Conservation (phyloP, 108 stramenopile genomes). For the Parietichytrium sp. region DNA sequence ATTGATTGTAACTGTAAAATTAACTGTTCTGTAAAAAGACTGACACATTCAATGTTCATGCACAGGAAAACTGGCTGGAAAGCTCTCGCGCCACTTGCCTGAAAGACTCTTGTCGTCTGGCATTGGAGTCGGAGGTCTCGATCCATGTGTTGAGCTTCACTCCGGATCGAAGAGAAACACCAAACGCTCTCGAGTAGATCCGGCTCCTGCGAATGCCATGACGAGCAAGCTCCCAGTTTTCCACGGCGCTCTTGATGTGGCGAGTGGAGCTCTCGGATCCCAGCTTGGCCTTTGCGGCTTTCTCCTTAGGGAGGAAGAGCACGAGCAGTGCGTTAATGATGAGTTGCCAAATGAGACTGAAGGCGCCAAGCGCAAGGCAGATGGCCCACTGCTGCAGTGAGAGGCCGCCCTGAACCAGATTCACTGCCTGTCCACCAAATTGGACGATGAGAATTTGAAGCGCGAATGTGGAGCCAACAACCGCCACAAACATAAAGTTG, state of each 20-base stretch:
- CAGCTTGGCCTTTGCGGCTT: background rate
- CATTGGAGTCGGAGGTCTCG: background rate
- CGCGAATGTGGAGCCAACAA: conserved; percentile 73
- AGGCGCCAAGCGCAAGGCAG: background rate
- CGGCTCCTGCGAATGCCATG: conserved; percentile 19
- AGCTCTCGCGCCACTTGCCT: background rate
- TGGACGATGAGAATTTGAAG: conserved; percentile 85
- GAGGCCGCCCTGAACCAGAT: background rate
- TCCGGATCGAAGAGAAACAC: background rate
- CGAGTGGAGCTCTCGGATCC: background rate
- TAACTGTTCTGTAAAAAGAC: too few relatives aligned
- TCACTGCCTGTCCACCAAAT: conserved; percentile 68
- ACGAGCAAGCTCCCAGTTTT: conserved; percentile 2
- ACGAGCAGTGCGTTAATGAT: conserved; percentile 14
- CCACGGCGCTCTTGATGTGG: background rate
- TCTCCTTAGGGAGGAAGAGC: background rate
- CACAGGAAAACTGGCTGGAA: conserved; percentile 5
- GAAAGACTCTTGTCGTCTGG: background rate
- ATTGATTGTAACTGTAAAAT: too few relatives aligned
- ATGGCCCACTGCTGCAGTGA: conserved; percentile 16
- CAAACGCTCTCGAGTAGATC: background rate
- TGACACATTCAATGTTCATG: too few relatives aligned
- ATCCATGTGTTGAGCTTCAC: background rate
- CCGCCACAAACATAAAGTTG: conserved; percentile 77
- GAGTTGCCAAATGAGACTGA: conserved; percentile 8